phyloP scores from a whole-genome alignment of 2,329 filamentous ascomycete species.

The Pseudogymnoascus sp. region DNA sequence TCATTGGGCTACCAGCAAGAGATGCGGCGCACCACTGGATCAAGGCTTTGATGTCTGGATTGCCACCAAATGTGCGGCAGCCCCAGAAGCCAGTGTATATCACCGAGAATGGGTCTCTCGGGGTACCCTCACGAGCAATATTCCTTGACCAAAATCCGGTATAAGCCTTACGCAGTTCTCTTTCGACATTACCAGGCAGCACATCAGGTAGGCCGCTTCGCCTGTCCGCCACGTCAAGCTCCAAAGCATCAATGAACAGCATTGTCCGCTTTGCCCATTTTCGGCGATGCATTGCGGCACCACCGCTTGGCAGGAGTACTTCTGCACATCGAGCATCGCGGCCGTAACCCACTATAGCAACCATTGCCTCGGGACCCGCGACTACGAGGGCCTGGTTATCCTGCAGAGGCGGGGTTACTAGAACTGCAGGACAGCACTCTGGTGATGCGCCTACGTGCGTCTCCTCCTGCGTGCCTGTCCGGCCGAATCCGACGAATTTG shows the following conservation, averaged over 20 bases:
- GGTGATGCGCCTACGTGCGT: not conserved
- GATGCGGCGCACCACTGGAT: not conserved
- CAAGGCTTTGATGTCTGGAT: not conserved
- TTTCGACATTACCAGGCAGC: not conserved
- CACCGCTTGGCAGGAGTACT: not conserved
- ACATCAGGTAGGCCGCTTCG: not conserved
- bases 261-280: not conserved
- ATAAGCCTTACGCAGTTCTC: not conserved
- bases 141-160: not conserved
- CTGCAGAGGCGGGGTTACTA: not conserved
- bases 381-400: not conserved
- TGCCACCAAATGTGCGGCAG: not conserved
- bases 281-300: not conserved
- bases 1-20: not conserved
- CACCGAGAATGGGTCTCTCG: not conserved
- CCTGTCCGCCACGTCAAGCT: not conserved
- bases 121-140: not conserved
- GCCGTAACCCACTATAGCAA: not conserved
- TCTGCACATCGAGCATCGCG: not conserved
- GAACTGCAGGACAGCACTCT: not conserved
- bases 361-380: not conserved
- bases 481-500: not conserved
- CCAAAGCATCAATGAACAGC: not conserved
- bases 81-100: slow-evolving; percentile 3
- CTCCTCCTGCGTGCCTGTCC: not conserved